A percentile compares a stretch with the other conserved stretches of the same genome.
Evolutionary conservation across 495 filamentous ascomycete genomes (phyloP).

Genomic region (Schizothecium vesticola): DNA sequence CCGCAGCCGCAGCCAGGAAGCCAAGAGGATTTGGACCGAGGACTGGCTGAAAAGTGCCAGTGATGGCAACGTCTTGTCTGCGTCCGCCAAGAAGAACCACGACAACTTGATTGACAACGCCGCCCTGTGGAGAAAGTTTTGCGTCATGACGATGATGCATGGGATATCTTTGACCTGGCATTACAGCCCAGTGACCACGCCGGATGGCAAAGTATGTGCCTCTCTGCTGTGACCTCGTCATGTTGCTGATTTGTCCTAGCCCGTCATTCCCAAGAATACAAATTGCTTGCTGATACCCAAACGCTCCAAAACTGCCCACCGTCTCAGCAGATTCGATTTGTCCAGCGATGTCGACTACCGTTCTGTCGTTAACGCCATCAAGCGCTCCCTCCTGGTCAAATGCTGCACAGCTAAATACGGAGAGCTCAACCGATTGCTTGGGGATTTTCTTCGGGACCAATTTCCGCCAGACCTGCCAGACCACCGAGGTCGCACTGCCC

Average conservation of each 20-base stretch:
- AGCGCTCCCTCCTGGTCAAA: slow-evolving; percentile 7
- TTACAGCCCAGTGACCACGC: slow-evolving; percentile 3
- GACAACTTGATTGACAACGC: slow-evolving; percentile 4
- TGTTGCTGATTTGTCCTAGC: not conserved
- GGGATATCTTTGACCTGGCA: slow-evolving; percentile 6
- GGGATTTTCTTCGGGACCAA: slow-evolving; percentile 7
- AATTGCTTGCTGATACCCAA: slow-evolving; percentile 4
- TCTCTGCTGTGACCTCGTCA: not conserved
- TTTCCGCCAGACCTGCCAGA: slow-evolving; percentile 10
- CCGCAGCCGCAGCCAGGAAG: slow-evolving; percentile 11
- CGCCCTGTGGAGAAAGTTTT: slow-evolving; percentile 11
- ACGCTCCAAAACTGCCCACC: slow-evolving; percentile 12
- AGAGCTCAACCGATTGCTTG: not conserved
- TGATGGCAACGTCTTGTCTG: not conserved
- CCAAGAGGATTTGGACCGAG: slow-evolving; percentile 15
- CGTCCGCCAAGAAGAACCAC: not conserved
- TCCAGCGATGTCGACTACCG: slow-evolving; percentile 16
- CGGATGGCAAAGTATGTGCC: not conserved
- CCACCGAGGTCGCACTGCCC: slow-evolving; percentile 3
- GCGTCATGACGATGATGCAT: not conserved
- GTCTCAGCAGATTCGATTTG: slow-evolving; percentile 16
- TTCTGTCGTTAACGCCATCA: slow-evolving; percentile 7
- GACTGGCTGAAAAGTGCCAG: slow-evolving; percentile 13
- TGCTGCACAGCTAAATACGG: slow-evolving; percentile 1
- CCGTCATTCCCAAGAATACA: not conserved